Conservation (phyloP, 1,284 basidiomycete species). For the Papiliotrema flavescens region DNA sequence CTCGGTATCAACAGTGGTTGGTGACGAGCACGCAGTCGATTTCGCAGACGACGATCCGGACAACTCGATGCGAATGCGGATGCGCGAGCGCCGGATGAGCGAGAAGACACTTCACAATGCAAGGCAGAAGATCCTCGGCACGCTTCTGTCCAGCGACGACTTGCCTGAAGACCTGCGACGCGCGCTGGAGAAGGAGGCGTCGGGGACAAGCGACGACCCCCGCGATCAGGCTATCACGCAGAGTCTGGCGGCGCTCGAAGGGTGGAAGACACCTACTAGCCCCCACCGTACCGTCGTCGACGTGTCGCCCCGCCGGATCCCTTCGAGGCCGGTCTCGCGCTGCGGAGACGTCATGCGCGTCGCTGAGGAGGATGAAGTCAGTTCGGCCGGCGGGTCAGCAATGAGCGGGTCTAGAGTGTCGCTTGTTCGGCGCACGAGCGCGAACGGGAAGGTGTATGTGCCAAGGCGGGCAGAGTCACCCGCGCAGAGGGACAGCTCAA, state of each 20-base stretch:
- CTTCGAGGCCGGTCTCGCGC: conserved; percentile 20
- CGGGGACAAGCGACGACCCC: conserved; percentile 16
- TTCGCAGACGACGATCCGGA: conserved; percentile 22
- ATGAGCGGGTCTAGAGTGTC: conserved; percentile 9
- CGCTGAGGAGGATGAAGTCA: conserved; percentile 26
- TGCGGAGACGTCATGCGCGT: conserved; percentile 14
- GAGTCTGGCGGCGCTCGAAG: conserved; percentile 40
- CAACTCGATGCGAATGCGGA: not conserved
- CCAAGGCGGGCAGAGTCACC: conserved; percentile 37
- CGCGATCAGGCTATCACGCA: conserved; percentile 27
- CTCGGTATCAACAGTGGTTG: conserved; percentile 25
- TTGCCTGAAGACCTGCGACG: conserved; percentile 13
- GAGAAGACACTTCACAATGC: conserved; percentile 42
- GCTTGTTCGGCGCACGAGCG: conserved; percentile 13
- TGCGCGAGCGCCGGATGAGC: conserved; percentile 27
- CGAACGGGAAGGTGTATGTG: conserved; percentile 35
- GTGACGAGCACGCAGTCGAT: conserved; percentile 27
- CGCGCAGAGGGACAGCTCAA: not conserved
- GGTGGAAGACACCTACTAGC: conserved; percentile 9
- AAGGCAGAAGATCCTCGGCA: conserved; percentile 39
- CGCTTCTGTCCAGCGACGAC: conserved; percentile 30
- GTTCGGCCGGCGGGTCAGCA: not conserved
- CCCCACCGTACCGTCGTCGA: not conserved
- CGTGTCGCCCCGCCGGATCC: conserved; percentile 1
- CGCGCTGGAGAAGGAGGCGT: not conserved